These are phyloP conservation scores for Aristolochia californica DNA, from an alignment of 164 flowering plant genomes.

Conservation along the genomic window DNA sequence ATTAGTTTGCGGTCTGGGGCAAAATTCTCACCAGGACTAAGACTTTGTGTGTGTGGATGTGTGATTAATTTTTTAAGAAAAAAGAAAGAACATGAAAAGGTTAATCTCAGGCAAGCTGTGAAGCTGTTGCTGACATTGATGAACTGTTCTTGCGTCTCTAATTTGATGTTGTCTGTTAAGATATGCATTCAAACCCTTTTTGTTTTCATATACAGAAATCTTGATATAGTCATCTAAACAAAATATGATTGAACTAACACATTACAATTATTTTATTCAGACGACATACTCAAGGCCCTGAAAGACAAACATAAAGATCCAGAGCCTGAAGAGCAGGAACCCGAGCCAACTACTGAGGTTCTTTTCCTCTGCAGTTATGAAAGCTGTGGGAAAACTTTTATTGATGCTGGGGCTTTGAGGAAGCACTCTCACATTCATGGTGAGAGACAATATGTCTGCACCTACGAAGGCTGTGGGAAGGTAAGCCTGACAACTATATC, in stretches of 20 bases:
- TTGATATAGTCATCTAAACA: no score
- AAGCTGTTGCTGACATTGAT: no score
- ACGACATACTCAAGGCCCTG: slow-evolving; percentile 49
- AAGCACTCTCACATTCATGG: slow-evolving; percentile 98
- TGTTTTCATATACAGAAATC: neutral
- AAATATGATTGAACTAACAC: no score
- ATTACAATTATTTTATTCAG: slow-evolving; percentile 18
- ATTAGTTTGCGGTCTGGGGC: no score
- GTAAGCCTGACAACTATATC: slow-evolving; percentile 22
- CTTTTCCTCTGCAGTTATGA: slow-evolving; percentile 95
- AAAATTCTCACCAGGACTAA: no score
- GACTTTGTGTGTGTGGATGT: no score
- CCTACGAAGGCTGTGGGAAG: slow-evolving; percentile 85
- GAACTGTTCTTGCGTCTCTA: no score
- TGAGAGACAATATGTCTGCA: slow-evolving; percentile 86
- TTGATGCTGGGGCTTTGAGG: slow-evolving; percentile 89
- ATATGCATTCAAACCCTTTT: neutral
- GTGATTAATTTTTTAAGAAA: no score
- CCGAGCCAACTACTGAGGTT: slow-evolving; percentile 89
- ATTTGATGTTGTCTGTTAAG: neutral
- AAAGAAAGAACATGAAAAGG: no score
- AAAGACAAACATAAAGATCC: slow-evolving; percentile 62
- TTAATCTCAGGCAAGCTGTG: no score
- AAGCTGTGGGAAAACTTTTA: slow-evolving; percentile 95
- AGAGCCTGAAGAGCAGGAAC: slow-evolving; percentile 64